These are phyloP conservation scores for Acer saccharum DNA, from an alignment of 345 rosid species.

Conservation along the genomic window DNA sequence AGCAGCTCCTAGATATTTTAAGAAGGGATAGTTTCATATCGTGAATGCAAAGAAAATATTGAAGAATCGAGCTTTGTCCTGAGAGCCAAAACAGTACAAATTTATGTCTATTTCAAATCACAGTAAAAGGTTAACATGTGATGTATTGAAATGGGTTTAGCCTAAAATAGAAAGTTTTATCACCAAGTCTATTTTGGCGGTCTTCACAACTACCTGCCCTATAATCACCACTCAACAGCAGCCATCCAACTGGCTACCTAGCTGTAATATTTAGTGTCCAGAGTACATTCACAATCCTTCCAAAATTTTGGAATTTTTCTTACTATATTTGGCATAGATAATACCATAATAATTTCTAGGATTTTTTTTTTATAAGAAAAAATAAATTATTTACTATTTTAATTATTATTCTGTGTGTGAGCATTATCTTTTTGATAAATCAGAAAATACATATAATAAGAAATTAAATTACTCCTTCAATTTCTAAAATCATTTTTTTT, in stretches of 20 bases:
- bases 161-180: constrained; percentile 37
- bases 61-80: constrained; percentile 5
- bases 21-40: background rate
- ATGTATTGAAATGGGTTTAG: constrained; percentile 21
- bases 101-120: constrained; percentile 45
- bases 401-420: background rate
- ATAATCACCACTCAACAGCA: background rate
- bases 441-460: background rate
- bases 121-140: constrained; percentile 39
- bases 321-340: background rate
- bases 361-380: background rate
- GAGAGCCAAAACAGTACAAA: constrained; percentile 40
- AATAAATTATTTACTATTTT: background rate
- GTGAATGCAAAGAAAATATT: background rate
- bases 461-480: background rate
- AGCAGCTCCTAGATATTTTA: background rate
- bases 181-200: constrained; percentile 18
- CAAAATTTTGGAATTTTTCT: background rate
- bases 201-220: background rate
- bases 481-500: background rate
- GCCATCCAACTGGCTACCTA: background rate
- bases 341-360: background rate
- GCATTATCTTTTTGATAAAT: background rate
- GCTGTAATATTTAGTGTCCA: constrained; percentile 11
- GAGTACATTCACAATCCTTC: background rate